phyloP scores from a whole-genome alignment of 1,284 basidiomycete species.

The Sphaerobolus stellatus region DNA sequence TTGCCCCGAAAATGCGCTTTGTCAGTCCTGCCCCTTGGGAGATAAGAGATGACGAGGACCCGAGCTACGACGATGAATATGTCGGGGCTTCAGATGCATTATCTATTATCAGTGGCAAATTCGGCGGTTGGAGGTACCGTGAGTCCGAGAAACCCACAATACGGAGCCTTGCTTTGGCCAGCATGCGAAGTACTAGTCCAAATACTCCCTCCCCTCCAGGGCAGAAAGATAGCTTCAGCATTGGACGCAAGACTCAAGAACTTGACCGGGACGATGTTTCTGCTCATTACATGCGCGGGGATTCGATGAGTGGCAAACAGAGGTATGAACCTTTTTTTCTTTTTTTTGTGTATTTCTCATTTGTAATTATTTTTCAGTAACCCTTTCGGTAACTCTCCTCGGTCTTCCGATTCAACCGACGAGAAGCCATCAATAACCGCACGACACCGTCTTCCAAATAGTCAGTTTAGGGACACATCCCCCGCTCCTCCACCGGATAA shows the following conservation, averaged over 20 bases:
- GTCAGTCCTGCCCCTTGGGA: constrained; percentile 82
- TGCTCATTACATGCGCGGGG: background rate
- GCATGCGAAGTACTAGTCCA: constrained; percentile 9
- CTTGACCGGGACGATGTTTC: background rate
- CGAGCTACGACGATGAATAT: constrained; percentile 43
- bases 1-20: constrained; percentile 77
- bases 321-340: too few species aligned
- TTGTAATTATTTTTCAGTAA: background rate
- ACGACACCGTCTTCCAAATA: background rate
- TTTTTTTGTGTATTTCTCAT: too few species aligned
- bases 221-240: background rate
- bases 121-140: constrained; percentile 18
- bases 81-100: constrained; percentile 28
- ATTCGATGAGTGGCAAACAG: constrained; percentile 1
- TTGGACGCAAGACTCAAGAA: background rate
- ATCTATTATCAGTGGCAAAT: constrained; percentile 23
- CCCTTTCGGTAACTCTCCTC: background rate
- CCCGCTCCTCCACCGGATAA: background rate
- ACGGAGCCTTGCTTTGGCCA: constrained; percentile 6
- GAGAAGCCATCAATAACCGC: background rate
- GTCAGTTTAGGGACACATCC: background rate
- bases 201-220: background rate
- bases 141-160: constrained; percentile 7
- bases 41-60: constrained; percentile 46
- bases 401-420: constrained; percentile 2